These are phyloP conservation scores for Narthecium ossifragum DNA, from an alignment of 106 monocot genomes.

Conservation along the genomic window DNA sequence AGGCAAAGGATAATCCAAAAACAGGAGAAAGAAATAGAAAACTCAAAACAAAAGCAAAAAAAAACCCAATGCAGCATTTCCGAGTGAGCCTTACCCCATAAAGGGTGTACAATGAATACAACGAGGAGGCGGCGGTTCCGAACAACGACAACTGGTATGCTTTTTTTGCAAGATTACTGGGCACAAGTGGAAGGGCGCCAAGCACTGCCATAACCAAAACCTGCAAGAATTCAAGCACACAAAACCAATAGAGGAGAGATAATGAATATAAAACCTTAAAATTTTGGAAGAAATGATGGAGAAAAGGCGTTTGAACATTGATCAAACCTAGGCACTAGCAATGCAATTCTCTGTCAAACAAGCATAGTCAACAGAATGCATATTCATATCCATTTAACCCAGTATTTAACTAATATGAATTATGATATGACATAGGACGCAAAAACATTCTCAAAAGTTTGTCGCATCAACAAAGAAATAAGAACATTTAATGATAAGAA, in stretches of 20 bases:
- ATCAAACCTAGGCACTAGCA: too few relatives aligned
- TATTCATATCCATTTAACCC: too few relatives aligned
- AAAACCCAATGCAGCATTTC: background rate
- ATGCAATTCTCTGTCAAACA: too few relatives aligned
- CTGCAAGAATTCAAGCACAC: slow-evolving; percentile 18
- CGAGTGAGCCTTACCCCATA: slow-evolving; percentile 43
- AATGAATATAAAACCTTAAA: background rate
- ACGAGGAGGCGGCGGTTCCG: slow-evolving; percentile 57
- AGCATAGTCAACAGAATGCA: too few relatives aligned
- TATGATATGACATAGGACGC: too few relatives aligned
- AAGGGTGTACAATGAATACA: slow-evolving; percentile 58
- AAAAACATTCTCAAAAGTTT: too few relatives aligned
- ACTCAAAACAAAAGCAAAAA: slow-evolving; percentile 1
- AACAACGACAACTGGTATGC: slow-evolving; percentile 59
- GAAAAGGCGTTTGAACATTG: too few relatives aligned
- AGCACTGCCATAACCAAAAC: slow-evolving; percentile 52
- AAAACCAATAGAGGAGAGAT: background rate
- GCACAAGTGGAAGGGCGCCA: slow-evolving; percentile 56
- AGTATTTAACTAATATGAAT: too few relatives aligned
- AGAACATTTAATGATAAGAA: too few relatives aligned
- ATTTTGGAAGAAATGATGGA: too few relatives aligned
- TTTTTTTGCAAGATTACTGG: slow-evolving; percentile 47
- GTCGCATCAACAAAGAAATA: too few relatives aligned
- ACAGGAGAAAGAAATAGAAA: background rate
- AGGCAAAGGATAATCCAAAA: background rate